These are phyloP conservation scores for Thermoascus crustaceus DNA, from an alignment of 2,329 filamentous ascomycete species.

Conservation along the genomic window DNA sequence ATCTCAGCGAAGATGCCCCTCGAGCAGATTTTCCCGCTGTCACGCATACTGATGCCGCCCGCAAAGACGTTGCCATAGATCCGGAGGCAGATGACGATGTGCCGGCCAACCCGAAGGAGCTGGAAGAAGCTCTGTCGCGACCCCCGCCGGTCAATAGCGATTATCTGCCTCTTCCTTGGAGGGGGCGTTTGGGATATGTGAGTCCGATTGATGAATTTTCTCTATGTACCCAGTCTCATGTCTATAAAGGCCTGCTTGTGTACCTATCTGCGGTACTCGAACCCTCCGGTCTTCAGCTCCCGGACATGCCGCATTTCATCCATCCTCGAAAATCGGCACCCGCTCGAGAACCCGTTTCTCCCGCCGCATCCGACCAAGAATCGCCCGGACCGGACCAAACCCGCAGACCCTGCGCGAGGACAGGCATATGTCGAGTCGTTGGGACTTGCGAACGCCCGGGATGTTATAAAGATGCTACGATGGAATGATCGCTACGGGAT, in stretches of 20 bases:
- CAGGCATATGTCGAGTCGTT: conserved; percentile 66
- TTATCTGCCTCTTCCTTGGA: conserved; percentile 81
- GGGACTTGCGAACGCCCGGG: conserved; percentile 71
- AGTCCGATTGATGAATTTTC: conserved; percentile 25
- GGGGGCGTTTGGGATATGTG: conserved; percentile 80
- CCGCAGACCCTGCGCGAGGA: conserved; percentile 59
- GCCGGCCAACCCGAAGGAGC: conserved; percentile 46
- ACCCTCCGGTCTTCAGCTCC: conserved; percentile 79
- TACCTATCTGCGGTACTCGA: conserved; percentile 76
- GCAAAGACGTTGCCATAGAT: conserved; percentile 29
- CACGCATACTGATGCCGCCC: conserved; percentile 16
- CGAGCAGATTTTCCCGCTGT: conserved; percentile 22
- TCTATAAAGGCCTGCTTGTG: conserved; percentile 68
- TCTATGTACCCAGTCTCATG: background rate
- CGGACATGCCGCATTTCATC: conserved; percentile 85
- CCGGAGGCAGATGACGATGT: conserved; percentile 49
- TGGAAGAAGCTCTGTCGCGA: conserved; percentile 51
- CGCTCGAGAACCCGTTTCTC: conserved; percentile 63
- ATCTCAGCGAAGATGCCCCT: too few species aligned
- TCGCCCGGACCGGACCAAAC: conserved; percentile 65
- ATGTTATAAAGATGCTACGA: conserved; percentile 74
- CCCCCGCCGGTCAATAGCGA: conserved; percentile 74
- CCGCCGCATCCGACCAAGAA: conserved; percentile 81
- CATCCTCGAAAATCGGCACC: conserved; percentile 81
- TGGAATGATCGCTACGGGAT: conserved; percentile 94